phyloP scores from a whole-genome alignment of 179 eudicot species.

The Vitellaria paradoxa region DNA sequence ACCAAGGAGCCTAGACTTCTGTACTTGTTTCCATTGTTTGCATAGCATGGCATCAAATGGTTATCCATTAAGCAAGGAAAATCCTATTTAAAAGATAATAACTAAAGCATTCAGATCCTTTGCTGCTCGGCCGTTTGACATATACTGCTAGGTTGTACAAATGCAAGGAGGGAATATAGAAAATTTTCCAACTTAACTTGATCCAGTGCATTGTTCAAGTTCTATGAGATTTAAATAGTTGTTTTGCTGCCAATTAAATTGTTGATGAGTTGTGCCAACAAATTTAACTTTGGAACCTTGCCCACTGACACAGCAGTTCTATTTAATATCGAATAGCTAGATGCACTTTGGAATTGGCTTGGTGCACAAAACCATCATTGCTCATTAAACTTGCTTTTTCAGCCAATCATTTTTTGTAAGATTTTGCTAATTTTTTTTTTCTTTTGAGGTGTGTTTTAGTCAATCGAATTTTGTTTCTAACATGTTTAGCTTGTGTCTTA shows the following conservation, averaged over 20 bases:
- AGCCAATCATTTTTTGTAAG: neutral
- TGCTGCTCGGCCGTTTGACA: neutral
- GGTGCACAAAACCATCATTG: neutral
- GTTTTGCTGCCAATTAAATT: neutral
- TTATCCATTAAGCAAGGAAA: too few species aligned
- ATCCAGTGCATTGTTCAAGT: slow-evolving; percentile 1
- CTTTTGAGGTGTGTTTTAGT: too few species aligned
- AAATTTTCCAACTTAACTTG: too few species aligned
- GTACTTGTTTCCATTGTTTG: neutral
- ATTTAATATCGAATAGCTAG: neutral
- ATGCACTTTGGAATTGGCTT: neutral
- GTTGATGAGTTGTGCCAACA: neutral
- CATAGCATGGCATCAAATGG: too few species aligned
- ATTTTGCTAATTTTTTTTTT: too few species aligned
- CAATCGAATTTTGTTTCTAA: too few species aligned
- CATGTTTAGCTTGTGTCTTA: neutral
- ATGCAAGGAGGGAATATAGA: neutral
- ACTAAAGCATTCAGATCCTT: neutral
- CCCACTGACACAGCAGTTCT: neutral
- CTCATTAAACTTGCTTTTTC: neutral
- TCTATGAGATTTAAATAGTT: neutral
- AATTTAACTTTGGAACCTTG: neutral
- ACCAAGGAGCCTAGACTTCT: neutral
- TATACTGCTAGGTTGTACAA: neutral
- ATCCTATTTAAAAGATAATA: too few species aligned